Evolutionary conservation across 441 rosid genomes (phyloP), one percentile per base, ranked within the genome.

Genomic region (Omphalea diandra): DNA sequence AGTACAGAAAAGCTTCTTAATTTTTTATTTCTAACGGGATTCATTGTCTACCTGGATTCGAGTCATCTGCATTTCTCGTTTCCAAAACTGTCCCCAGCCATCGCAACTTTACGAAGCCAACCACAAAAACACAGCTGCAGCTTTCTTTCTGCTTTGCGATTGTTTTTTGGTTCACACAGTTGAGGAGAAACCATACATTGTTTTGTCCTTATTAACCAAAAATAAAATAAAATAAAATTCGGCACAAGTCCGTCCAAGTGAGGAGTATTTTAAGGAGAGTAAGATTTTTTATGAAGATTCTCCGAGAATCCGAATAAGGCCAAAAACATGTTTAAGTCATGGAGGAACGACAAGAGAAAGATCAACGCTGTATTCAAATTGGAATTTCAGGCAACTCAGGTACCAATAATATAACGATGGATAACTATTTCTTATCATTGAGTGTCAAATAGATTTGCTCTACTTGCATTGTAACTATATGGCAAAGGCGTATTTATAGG

Each of bases 361-460:
- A 80, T 89, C 83, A 89, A 85, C 81, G 86, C 82, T 27, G 84
- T 85, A 29, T 93, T 91, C 88, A 88, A 84, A 76, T 78, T 93
- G 77, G 89, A 87, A 88, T 89, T 93, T 75, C 90, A 86, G 64
- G 88, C 90, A 58, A 90, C 94, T 75, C 89, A 88, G 87, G 97
- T 91, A 79, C 69, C 40, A 69, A 47, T n/a, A n/a, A n/a, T 79
- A 69, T 71, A 54, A 55, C 64, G 24, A 54, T 24, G 24, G n/a
- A 40, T 40, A 53, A 47, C n/a, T 3, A 7, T 61, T 20, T 20
- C 41, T 43, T 14, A 41, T 55, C 40, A 61, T 36, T 43, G 32
- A 62, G 68, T 75, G 35, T 35, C 20, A 22, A 52, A 22, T 65
- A 70, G 67, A 57, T 38, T 49, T 58, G 31, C 36, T 67, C 36